Evolutionary conservation across 495 filamentous ascomycete species (phyloP).

Genomic region (Penicillium angulare): DNA sequence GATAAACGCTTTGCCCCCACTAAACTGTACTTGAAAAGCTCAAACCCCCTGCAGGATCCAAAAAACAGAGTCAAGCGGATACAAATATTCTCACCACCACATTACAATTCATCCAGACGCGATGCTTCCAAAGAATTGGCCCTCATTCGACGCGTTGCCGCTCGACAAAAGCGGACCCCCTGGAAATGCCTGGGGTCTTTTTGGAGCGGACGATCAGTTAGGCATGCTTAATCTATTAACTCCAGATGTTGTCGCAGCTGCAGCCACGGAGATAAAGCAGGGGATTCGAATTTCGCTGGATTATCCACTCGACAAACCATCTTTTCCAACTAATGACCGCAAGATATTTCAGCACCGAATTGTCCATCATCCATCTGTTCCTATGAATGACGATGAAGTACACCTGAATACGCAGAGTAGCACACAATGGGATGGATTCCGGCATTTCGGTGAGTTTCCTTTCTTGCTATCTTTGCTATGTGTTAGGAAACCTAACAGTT

Average conservation of each 20-base stretch:
- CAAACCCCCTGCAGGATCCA: too few species aligned
- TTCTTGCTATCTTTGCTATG: too few species aligned
- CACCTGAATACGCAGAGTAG: slow-evolving; percentile 1
- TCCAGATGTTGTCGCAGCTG: not conserved
- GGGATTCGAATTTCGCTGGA: not conserved
- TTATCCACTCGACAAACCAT: not conserved
- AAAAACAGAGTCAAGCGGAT: too few species aligned
- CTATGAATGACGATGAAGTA: not conserved
- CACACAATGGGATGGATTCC: not conserved
- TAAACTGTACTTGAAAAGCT: too few species aligned
- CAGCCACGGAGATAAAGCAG: not conserved
- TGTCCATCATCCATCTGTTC: not conserved
- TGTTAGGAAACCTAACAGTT: too few species aligned
- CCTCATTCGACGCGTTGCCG: not conserved
- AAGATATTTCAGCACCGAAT: not conserved
- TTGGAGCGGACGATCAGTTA: not conserved
- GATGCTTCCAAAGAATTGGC: not conserved
- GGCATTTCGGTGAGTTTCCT: not conserved
- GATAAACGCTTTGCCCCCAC: too few species aligned
- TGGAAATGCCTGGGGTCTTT: not conserved
- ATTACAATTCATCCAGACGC: too few species aligned
- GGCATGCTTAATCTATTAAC: not conserved
- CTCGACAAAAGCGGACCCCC: not conserved
- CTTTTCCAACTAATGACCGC: not conserved
- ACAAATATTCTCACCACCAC: too few species aligned